Evolutionary conservation across 2,329 filamentous ascomycete genomes (phyloP).

Genomic region (Trichoderma citrinoviride): DNA sequence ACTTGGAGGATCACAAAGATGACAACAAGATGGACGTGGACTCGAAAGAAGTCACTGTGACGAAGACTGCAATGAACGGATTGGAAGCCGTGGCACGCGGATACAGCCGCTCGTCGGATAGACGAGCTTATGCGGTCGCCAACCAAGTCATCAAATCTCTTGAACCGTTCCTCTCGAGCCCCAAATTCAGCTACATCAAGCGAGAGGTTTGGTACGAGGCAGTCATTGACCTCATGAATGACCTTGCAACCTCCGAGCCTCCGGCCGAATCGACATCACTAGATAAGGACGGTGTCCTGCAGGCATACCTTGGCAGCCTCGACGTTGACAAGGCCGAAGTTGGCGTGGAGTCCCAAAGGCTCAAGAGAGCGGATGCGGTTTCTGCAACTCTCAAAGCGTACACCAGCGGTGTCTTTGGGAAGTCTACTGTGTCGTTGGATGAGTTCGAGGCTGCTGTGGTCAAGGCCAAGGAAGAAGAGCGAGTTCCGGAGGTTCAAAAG

Average conservation of each 20-base stretch:
- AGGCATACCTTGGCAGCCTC: slow-evolving; percentile 47
- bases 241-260: slow-evolving; percentile 32
- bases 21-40: slow-evolving; percentile 71
- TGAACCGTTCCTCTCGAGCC: slow-evolving; percentile 40
- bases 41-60: slow-evolving; percentile 45
- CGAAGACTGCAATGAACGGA: slow-evolving; percentile 47
- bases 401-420: slow-evolving; percentile 44
- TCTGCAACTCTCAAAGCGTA: slow-evolving; percentile 43
- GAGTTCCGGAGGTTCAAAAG: slow-evolving; percentile 47
- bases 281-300: slow-evolving; percentile 25
- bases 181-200: slow-evolving; percentile 44
- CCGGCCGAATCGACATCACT: slow-evolving; percentile 25
- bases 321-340: slow-evolving; percentile 46
- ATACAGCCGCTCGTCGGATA: slow-evolving; percentile 45
- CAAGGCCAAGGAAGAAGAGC: slow-evolving; percentile 40
- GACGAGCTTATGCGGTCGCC: slow-evolving; percentile 39
- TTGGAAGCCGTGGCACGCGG: slow-evolving; percentile 51
- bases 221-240: slow-evolving; percentile 47
- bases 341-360: slow-evolving; percentile 52
- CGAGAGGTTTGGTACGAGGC: slow-evolving; percentile 53
- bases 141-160: slow-evolving; percentile 41
- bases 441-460: slow-evolving; percentile 36
- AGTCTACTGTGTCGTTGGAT: slow-evolving; percentile 25
- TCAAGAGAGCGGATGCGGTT: slow-evolving; percentile 47
- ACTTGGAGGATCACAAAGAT: slow-evolving; percentile 57